These are phyloP conservation scores for Pyrenophora seminiperda DNA, from an alignment of 2,329 filamentous ascomycete species.

Conservation along the genomic window DNA sequence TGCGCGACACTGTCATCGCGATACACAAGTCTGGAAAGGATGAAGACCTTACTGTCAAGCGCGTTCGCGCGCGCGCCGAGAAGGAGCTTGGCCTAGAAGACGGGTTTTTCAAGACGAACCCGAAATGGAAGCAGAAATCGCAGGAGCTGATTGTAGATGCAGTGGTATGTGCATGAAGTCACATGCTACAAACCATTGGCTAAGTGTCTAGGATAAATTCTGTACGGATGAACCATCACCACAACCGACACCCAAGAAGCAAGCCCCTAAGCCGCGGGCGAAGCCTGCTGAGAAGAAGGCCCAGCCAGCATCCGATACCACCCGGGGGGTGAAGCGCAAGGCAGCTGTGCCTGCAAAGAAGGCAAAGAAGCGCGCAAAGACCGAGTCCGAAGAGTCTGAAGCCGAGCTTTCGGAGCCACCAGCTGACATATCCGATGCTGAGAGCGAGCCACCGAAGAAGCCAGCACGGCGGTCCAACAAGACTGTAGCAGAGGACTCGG, in stretches of 20 bases:
- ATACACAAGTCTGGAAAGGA: constrained; percentile 50
- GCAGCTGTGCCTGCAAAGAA: constrained; percentile 36
- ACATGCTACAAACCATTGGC: too few relatives aligned
- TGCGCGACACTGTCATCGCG: constrained; percentile 50
- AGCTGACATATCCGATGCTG: constrained; percentile 29
- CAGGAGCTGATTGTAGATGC: constrained; percentile 34
- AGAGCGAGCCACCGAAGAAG: constrained; percentile 37
- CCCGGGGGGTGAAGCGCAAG: constrained; percentile 41
- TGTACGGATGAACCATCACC: constrained; percentile 32
- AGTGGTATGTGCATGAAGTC: constrained; percentile 31
- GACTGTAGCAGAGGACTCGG: constrained; percentile 36
- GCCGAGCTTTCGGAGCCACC: constrained; percentile 25
- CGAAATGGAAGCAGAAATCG: constrained; percentile 62
- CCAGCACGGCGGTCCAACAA: constrained; percentile 31
- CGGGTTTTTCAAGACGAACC: constrained; percentile 61
- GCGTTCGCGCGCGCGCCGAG: constrained; percentile 60
- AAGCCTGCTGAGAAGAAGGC: constrained; percentile 33
- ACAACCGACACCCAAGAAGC: constrained; percentile 27
- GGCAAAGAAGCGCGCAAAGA: constrained; percentile 23
- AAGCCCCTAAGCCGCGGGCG: constrained; percentile 24
- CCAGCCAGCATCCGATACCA: constrained; percentile 16
- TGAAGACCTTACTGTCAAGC: constrained; percentile 63
- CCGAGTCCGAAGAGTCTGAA: constrained; percentile 36
- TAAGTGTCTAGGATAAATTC: constrained; percentile 33
- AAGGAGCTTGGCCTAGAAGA: constrained; percentile 56